Evolutionary conservation across 306 rosid genomes (phyloP).

Genomic region (Cucumis melo): DNA sequence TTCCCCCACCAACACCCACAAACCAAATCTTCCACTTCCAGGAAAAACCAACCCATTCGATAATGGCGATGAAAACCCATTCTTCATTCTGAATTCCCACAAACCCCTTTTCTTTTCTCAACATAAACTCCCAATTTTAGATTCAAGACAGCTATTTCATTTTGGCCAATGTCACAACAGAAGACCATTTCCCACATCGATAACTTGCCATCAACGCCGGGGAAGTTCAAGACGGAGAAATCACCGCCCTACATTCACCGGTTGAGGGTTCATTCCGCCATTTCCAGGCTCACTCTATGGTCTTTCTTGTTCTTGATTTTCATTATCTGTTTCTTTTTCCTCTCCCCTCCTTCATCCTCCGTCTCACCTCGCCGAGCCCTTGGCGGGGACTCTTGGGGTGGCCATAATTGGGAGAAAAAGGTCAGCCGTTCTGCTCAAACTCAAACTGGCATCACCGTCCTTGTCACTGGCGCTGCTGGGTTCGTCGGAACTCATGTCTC

Average conservation of each 20-base stretch:
- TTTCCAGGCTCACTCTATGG: constrained; percentile 45
- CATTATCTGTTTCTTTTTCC: constrained; percentile 20
- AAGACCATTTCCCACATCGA: constrained; percentile 37
- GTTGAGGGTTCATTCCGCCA: constrained; percentile 31
- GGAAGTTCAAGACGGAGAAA: constrained; percentile 63
- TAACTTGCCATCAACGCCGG: constrained; percentile 58
- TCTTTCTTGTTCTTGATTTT: constrained; percentile 44
- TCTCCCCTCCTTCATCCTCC: constrained; percentile 27
- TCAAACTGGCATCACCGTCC: constrained; percentile 35
- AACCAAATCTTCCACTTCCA: neutral
- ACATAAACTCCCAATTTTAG: neutral
- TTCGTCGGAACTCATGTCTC: constrained; percentile 80
- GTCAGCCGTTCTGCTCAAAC: constrained; percentile 46
- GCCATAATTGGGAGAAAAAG: constrained; percentile 58
- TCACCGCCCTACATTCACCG: constrained; percentile 40
- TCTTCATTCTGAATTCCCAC: neutral
- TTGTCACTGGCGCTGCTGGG: constrained; percentile 74
- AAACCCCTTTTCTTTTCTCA: constrained; percentile 5
- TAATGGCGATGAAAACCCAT: neutral
- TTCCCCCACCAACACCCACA: constrained; percentile 5
- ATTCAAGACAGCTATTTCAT: neutral
- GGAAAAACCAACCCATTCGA: neutral
- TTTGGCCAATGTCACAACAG: constrained; percentile 41
- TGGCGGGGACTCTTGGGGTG: constrained; percentile 57
- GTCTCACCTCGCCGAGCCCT: constrained; percentile 29